Evolutionary conservation across 768 basidiomycete genomes (phyloP).

Genomic region (Termitomyces sp.): DNA sequence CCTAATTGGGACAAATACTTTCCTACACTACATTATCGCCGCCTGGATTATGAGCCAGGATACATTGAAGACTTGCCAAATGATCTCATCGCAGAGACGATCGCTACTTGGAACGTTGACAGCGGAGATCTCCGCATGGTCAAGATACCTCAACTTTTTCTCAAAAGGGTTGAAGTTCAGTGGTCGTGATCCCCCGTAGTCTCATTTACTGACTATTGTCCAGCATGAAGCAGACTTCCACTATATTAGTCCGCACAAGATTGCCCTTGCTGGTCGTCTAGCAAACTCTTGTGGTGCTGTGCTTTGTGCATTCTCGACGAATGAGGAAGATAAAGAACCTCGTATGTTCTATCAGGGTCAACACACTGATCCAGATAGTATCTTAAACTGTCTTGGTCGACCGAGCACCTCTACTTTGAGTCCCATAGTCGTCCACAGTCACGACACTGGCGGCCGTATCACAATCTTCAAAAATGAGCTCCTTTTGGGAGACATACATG

Average conservation of each 20-base stretch:
- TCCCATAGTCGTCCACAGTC: conserved; percentile 22
- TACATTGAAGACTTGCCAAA: background rate
- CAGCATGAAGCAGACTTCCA: background rate
- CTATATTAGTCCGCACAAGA: background rate
- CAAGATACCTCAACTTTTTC: background rate
- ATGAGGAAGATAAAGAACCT: background rate
- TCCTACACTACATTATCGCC: background rate
- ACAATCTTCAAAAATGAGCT: conserved; percentile 1
- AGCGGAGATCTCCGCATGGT: background rate
- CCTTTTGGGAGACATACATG: conserved; percentile 5
- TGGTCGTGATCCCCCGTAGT: background rate
- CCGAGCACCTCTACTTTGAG: conserved; percentile 38
- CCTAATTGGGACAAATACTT: background rate
- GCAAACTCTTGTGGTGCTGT: background rate
- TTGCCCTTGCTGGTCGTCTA: background rate
- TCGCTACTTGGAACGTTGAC: background rate
- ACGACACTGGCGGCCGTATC: background rate
- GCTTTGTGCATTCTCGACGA: background rate
- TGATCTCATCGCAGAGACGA: background rate
- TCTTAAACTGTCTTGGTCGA: background rate
- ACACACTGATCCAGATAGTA: conserved; percentile 5
- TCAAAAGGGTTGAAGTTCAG: background rate
- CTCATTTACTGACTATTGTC: background rate
- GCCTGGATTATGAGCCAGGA: background rate
- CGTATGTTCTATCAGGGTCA: background rate